These are phyloP conservation scores for Saturnispora sekii DNA, from an alignment of 805 yeast genomes.

Conservation along the genomic window DNA sequence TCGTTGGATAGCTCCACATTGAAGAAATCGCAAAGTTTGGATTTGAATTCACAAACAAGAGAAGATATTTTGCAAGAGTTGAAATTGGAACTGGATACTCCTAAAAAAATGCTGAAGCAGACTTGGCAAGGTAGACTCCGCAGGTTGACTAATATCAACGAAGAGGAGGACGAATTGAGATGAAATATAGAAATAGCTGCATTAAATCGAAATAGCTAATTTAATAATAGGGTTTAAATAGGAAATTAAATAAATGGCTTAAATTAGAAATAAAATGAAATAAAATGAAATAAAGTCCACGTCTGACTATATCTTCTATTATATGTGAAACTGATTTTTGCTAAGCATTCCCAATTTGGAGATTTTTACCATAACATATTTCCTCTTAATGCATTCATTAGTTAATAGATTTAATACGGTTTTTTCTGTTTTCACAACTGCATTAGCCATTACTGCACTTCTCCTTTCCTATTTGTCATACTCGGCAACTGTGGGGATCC, in stretches of 20 bases:
- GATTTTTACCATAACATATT: not conserved
- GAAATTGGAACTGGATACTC: slow-evolving; percentile 5
- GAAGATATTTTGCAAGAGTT: slow-evolving; percentile 6
- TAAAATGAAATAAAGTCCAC: not conserved
- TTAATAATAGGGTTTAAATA: not conserved
- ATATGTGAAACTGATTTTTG: not conserved
- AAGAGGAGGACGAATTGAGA: slow-evolving; percentile 3
- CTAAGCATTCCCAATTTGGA: not conserved
- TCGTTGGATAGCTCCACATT: too few relatives aligned
- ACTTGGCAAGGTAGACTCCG: slow-evolving; percentile 6
- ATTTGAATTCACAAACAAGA: not conserved
- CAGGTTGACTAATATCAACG: slow-evolving; percentile 7
- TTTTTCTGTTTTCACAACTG: slow-evolving; percentile 1
- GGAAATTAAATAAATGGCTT: not conserved
- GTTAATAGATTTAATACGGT: slow-evolving; percentile 1
- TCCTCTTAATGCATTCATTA: slow-evolving; percentile 5
- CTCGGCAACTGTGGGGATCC: slow-evolving; percentile 1
- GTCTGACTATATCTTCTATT: too few relatives aligned
- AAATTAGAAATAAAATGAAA: not conserved
- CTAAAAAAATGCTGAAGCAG: not conserved
- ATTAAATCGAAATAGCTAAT: not conserved
- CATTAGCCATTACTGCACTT: slow-evolving; percentile 1
- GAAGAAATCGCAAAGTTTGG: slow-evolving; percentile 3
- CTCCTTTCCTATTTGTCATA: slow-evolving; percentile 7
- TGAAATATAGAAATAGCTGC: not conserved